These are phyloP conservation scores for Gypsophila paniculata DNA, from an alignment of 179 eudicot species.

Conservation along the genomic window DNA sequence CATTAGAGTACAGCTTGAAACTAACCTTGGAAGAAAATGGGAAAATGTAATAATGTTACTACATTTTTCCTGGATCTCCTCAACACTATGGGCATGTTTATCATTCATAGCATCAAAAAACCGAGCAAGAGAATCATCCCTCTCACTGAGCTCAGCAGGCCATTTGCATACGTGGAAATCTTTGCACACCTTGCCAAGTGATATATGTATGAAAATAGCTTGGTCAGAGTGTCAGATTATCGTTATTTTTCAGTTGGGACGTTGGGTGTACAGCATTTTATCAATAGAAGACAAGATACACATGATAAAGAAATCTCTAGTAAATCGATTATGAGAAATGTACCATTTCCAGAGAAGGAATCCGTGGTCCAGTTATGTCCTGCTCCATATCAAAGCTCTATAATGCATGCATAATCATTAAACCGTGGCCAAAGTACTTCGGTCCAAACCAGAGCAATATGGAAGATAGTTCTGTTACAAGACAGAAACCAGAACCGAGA, in stretches of 20 bases:
- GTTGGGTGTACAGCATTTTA: background rate
- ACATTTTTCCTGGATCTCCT: constrained; percentile 50
- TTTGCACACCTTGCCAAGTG: constrained; percentile 45
- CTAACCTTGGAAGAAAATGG: constrained; percentile 71
- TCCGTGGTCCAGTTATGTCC: constrained; percentile 51
- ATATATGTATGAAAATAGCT: background rate
- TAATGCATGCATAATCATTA: constrained; percentile 23
- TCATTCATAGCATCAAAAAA: constrained; percentile 62
- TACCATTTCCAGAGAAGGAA: constrained; percentile 69
- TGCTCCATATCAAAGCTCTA: constrained; percentile 67
- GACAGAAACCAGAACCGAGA: constrained; percentile 5
- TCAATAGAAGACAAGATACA: background rate
- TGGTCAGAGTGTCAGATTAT: constrained; percentile 21
- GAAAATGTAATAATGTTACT: constrained; percentile 52
- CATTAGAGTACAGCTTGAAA: background rate
- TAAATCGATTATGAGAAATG: constrained; percentile 30
- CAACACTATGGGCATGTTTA: constrained; percentile 26
- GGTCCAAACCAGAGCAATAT: background rate
- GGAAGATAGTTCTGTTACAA: constrained; percentile 14
- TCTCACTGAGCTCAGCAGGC: constrained; percentile 44
- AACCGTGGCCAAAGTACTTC: constrained; percentile 14
- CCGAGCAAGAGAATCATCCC: constrained; percentile 48
- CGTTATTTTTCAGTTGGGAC: background rate
- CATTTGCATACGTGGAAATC: constrained; percentile 74
- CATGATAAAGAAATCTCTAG: constrained; percentile 6